Evolutionary conservation across 345 rosid genomes (phyloP).

Genomic region (Pistacia vera): DNA sequence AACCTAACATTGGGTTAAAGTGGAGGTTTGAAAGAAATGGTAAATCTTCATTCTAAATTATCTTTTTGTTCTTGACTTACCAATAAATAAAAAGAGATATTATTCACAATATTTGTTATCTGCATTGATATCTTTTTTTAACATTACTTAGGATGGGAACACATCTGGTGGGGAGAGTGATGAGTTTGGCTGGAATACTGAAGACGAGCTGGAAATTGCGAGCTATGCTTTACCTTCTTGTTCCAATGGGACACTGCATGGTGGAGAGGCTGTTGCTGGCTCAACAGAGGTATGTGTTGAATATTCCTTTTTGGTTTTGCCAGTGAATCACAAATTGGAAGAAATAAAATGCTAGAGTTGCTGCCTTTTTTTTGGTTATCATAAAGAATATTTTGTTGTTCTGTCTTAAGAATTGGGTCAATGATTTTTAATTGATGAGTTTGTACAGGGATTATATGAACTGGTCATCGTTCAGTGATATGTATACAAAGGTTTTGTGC

Average conservation of each 20-base stretch:
- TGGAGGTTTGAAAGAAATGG: slow-evolving; percentile 24
- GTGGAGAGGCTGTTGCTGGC: slow-evolving; percentile 32
- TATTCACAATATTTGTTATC: not conserved
- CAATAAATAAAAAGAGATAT: not conserved
- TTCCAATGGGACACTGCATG: slow-evolving; percentile 23
- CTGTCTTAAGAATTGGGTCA: not conserved
- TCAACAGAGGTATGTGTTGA: slow-evolving; percentile 32
- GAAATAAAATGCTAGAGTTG: not conserved
- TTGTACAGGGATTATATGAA: not conserved
- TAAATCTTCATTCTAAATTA: not conserved
- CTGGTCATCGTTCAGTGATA: not conserved
- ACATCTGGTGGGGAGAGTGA: slow-evolving; percentile 38
- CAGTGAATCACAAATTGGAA: not conserved
- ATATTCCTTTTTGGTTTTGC: not conserved
- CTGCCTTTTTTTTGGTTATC: not conserved
- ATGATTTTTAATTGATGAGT: slow-evolving; percentile 5
- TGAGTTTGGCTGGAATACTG: slow-evolving; percentile 61
- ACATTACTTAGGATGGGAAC: slow-evolving; percentile 38
- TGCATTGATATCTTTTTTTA: not conserved
- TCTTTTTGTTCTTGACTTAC: not conserved
- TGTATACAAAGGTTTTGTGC: not conserved
- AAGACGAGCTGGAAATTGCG: slow-evolving; percentile 69
- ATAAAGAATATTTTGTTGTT: not conserved
- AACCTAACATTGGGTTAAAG: not conserved
- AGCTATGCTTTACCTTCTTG: slow-evolving; percentile 30